Evolutionary conservation across 176 grass and related monocot genomes (phyloP).

Genomic region (Thinopyrum elongatum): DNA sequence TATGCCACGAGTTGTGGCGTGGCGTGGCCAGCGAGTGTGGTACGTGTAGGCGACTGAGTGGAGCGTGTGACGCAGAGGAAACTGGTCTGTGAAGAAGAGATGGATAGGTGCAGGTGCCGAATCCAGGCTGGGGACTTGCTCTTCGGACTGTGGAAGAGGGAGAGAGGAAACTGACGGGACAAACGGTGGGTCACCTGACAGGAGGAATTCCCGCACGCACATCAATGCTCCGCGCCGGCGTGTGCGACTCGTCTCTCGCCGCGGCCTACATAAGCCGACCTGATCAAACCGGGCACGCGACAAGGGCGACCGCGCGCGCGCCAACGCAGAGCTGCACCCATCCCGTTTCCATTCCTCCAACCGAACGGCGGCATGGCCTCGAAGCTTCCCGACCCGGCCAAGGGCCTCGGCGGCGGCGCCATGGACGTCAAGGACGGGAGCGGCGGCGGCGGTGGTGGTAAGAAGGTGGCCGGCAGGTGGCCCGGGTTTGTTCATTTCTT

Average conservation of each 20-base stretch:
- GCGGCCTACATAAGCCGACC: background rate
- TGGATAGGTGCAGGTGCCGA: background rate
- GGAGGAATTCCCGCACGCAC: background rate
- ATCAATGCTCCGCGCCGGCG: background rate
- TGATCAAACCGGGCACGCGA: background rate
- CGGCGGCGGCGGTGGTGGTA: background rate
- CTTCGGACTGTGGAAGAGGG: background rate
- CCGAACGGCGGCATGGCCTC: background rate
- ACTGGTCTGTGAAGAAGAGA: background rate
- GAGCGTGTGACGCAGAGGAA: background rate
- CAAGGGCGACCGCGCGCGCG: background rate
- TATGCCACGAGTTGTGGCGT: background rate
- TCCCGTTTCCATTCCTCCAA: background rate
- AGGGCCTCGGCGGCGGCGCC: background rate
- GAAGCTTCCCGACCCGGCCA: background rate
- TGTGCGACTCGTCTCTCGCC: background rate
- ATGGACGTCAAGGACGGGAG: background rate
- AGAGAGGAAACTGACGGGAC: conserved; percentile 6
- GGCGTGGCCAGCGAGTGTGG: background rate
- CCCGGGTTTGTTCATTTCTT: conserved; percentile 31
- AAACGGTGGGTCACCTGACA: background rate
- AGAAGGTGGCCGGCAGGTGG: background rate
- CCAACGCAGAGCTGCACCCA: background rate
- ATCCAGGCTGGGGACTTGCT: background rate
- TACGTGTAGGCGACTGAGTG: background rate